Evolutionary conservation across 345 rosid genomes (phyloP).

Genomic region (Clausena lansium): DNA sequence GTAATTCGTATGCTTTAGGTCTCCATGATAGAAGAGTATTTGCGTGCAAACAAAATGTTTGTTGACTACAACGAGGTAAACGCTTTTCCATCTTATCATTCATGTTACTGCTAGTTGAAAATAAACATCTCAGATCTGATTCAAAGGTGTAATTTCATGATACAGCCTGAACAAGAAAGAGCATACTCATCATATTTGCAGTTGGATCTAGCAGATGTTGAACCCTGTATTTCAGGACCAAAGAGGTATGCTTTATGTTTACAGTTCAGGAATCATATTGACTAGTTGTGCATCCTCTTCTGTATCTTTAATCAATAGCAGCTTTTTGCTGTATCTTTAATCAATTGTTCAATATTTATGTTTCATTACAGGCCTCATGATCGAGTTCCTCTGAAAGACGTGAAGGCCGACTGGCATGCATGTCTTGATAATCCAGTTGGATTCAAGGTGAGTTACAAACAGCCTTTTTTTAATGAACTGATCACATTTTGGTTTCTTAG

Average conservation of each 20-base stretch:
- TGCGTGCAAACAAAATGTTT: constrained; percentile 87
- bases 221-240: constrained; percentile 88
- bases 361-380: constrained; percentile 69
- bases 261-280: background rate
- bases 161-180: constrained; percentile 74
- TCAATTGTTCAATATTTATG: background rate
- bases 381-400: constrained; percentile 70
- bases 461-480: background rate
- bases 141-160: constrained; percentile 1
- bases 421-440: constrained; percentile 74
- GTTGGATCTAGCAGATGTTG: constrained; percentile 69
- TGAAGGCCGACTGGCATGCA: constrained; percentile 92
- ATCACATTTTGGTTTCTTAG: background rate
- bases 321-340: background rate
- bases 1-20: constrained; percentile 39
- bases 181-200: constrained; percentile 72
- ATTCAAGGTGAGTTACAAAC: constrained; percentile 55
- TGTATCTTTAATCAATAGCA: background rate
- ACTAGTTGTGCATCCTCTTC: background rate
- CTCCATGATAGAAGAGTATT: constrained; percentile 74
- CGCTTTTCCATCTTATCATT: background rate
- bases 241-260: constrained; percentile 49
- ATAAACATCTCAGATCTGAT: background rate
- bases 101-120: background rate
- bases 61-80: constrained; percentile 79